A percentile compares a stretch with the other conserved stretches of the same genome.
phyloP scores from a whole-genome alignment of 306 rosid species.

The Glycine latifolia region DNA sequence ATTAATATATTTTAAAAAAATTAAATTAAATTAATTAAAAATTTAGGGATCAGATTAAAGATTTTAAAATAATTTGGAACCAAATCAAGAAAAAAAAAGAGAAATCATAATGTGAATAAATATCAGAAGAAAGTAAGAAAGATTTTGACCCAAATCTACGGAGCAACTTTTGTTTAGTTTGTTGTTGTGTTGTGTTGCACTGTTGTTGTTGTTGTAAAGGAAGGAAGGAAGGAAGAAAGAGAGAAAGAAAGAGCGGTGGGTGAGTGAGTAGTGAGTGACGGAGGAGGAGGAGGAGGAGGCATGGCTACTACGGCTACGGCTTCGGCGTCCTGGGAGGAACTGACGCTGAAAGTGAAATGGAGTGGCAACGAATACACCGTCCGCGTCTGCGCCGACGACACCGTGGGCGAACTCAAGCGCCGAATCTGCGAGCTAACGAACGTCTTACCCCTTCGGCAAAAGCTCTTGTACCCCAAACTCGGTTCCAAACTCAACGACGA shows the following conservation, averaged over 20 bases:
- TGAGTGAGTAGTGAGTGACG: not conserved
- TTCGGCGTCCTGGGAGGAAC: constrained; percentile 60
- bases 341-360: constrained; percentile 84
- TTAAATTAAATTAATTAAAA: too few relatives aligned
- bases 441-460: constrained; percentile 90
- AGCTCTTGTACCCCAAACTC: constrained; percentile 87
- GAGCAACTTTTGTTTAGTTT: too few relatives aligned
- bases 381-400: constrained; percentile 84
- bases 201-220: too few relatives aligned
- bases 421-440: constrained; percentile 89
- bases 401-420: constrained; percentile 83
- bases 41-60: too few relatives aligned
- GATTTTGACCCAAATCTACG: too few relatives aligned
- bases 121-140: too few relatives aligned
- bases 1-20: too few relatives aligned
- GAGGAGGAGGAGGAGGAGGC: too few relatives aligned
- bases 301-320: not conserved
- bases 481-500: constrained; percentile 90
- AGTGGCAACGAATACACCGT: constrained; percentile 92
- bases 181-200: too few relatives aligned
- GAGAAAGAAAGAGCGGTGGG: not conserved
- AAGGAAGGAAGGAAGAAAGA: not conserved
- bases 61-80: too few relatives aligned
- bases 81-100: too few relatives aligned
- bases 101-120: too few relatives aligned